A percentile compares a stretch with the other conserved stretches of the same genome.
Evolutionary conservation across 805 yeast species (phyloP).

Genomic region (Barnettozyma botsteinii): DNA sequence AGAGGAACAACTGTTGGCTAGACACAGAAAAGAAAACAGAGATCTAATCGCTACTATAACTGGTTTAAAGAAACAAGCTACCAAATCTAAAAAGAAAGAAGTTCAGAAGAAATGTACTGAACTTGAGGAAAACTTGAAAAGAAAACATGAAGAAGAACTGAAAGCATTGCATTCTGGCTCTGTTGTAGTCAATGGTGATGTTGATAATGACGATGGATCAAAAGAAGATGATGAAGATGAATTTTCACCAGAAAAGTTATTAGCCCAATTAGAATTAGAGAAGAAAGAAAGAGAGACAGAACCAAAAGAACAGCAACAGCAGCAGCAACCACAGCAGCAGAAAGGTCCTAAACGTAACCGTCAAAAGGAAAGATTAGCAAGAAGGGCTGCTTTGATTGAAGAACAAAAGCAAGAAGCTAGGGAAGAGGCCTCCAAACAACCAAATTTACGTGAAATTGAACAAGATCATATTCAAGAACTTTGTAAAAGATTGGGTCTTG

Average conservation of each 20-base stretch:
- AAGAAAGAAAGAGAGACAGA: slow-evolving; percentile 22
- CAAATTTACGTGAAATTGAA: slow-evolving; percentile 70
- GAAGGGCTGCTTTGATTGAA: slow-evolving; percentile 64
- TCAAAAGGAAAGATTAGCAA: slow-evolving; percentile 77
- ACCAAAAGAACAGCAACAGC: slow-evolving; percentile 10
- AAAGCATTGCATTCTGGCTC: slow-evolving; percentile 4
- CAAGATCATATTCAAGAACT: slow-evolving; percentile 54
- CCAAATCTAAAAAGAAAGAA: slow-evolving; percentile 69
- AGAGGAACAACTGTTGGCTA: slow-evolving; percentile 44
- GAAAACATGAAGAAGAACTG: slow-evolving; percentile 51
- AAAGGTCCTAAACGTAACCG: slow-evolving; percentile 58
- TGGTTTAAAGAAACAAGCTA: slow-evolving; percentile 76
- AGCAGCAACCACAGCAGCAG: slow-evolving; percentile 27
- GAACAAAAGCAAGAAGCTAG: slow-evolving; percentile 61
- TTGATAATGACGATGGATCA: slow-evolving; percentile 28
- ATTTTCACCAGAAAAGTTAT: slow-evolving; percentile 59
- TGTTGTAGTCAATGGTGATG: not conserved
- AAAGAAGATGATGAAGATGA: slow-evolving; percentile 40
- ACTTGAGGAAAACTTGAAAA: slow-evolving; percentile 50
- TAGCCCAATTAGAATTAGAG: slow-evolving; percentile 51
- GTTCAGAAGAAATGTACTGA: slow-evolving; percentile 54
- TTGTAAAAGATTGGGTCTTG: slow-evolving; percentile 43
- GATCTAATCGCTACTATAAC: slow-evolving; percentile 65
- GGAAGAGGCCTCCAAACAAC: slow-evolving; percentile 57
- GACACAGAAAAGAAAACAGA: slow-evolving; percentile 64